phyloP scores from a whole-genome alignment of 1,284 basidiomycete species.

The Fomitopsis betulina region DNA sequence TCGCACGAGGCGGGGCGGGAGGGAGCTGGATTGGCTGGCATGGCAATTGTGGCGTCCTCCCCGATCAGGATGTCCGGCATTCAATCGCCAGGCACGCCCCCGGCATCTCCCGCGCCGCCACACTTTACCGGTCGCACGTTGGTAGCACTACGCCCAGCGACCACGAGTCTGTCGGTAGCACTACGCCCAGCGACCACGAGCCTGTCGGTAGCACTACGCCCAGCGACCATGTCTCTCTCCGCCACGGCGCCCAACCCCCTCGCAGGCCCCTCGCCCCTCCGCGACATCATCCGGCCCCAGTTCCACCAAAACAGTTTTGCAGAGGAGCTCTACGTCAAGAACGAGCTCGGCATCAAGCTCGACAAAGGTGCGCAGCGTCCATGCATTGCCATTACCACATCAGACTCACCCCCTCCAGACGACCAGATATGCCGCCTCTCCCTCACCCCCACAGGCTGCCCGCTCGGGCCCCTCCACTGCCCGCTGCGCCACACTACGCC shows the following conservation, averaged over 20 bases:
- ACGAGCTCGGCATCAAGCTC: conserved; percentile 82
- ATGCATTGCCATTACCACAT: not conserved
- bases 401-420: conserved; percentile 44
- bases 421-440: conserved; percentile 88
- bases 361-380: conserved; percentile 68
- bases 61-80: not conserved
- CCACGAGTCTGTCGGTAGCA: too few species aligned
- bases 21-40: not conserved
- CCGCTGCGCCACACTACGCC: conserved; percentile 88
- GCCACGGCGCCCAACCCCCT: conserved; percentile 51
- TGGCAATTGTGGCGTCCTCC: not conserved
- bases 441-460: conserved; percentile 79
- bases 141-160: too few species aligned
- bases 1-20: not conserved
- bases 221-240: conserved; percentile 8
- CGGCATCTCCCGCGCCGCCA: not conserved
- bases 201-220: too few species aligned
- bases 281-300: conserved; percentile 81
- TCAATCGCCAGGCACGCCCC: not conserved
- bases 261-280: conserved; percentile 57
- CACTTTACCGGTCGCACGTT: not conserved
- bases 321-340: conserved; percentile 83
- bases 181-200: too few species aligned
- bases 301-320: conserved; percentile 92
- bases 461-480: conserved; percentile 83